Evolutionary conservation across 2,329 filamentous ascomycete genomes (phyloP).

Genomic region (Aspergillus sp.): DNA sequence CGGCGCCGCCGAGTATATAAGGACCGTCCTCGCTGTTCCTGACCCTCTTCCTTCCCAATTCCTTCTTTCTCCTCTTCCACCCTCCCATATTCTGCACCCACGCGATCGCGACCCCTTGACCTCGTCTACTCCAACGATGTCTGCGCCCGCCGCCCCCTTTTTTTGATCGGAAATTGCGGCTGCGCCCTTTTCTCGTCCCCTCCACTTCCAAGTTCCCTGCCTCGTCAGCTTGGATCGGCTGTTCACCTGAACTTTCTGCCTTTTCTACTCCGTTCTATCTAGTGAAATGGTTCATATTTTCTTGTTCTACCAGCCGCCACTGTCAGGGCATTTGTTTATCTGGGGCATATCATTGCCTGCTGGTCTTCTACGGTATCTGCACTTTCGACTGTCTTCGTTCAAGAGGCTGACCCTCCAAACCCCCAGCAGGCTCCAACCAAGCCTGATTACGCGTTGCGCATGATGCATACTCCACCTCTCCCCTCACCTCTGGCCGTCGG

Average conservation of each 20-base stretch:
- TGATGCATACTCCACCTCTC: neutral
- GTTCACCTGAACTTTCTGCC: constrained; percentile 1
- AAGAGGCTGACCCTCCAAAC: neutral
- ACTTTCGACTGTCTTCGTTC: neutral
- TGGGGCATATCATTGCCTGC: neutral
- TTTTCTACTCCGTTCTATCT: neutral
- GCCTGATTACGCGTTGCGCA: neutral
- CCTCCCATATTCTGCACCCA: constrained; percentile 10
- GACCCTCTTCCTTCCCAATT: constrained; percentile 2
- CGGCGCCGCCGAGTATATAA: constrained; percentile 6
- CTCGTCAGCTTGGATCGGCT: neutral
- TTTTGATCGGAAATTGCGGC: constrained; percentile 1
- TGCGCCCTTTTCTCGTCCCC: neutral
- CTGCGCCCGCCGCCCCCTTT: neutral
- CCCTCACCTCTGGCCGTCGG: neutral
- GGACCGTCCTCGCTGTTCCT: constrained; percentile 3
- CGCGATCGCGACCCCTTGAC: neutral
- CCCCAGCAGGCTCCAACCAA: neutral
- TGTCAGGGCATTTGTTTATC: neutral
- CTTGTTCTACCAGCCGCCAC: neutral
- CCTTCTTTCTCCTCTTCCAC: neutral
- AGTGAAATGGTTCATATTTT: constrained; percentile 2
- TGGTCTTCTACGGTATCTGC: too few species aligned
- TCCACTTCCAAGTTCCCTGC: constrained; percentile 3
- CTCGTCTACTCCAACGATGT: neutral